Conservation (phyloP, 768 basidiomycete species). For the Suillus bovinus region DNA sequence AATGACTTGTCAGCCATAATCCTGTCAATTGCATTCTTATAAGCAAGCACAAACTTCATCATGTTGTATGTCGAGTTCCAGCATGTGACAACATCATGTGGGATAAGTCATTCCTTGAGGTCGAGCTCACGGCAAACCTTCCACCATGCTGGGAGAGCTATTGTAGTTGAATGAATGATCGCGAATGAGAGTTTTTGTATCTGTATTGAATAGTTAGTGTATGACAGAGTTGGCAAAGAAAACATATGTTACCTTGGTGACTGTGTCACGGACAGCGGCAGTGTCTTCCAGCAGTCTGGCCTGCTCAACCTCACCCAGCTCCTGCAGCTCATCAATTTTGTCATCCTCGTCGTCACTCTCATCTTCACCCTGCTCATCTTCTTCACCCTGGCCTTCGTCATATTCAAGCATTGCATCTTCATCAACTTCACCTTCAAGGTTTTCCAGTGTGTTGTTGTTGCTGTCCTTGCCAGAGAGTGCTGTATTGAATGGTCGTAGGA, state of each 20-base stretch:
- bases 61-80: slow-evolving; percentile 41
- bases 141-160: slow-evolving; percentile 33
- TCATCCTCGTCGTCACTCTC: neutral
- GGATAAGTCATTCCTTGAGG: slow-evolving; percentile 23
- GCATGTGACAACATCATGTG: slow-evolving; percentile 34
- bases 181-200: slow-evolving; percentile 23
- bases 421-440: too few species aligned
- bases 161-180: slow-evolving; percentile 33
- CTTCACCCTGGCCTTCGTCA: neutral
- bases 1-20: slow-evolving; percentile 17
- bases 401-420: neutral
- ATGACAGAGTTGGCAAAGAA: neutral
- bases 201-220: slow-evolving; percentile 11
- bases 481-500: slow-evolving; percentile 35
- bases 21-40: slow-evolving; percentile 26
- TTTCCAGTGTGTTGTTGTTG: too few species aligned
- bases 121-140: slow-evolving; percentile 11
- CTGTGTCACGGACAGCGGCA: neutral
- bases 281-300: neutral
- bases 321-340: slow-evolving; percentile 1
- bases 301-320: neutral
- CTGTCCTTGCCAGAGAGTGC: too few species aligned
- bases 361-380: neutral
- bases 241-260: too few species aligned
- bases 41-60: slow-evolving; percentile 29